Evolutionary conservation across 2,329 filamentous ascomycete species (phyloP), one percentile per base, ranked within the genome.

Genomic region (Penicillium sp.): DNA sequence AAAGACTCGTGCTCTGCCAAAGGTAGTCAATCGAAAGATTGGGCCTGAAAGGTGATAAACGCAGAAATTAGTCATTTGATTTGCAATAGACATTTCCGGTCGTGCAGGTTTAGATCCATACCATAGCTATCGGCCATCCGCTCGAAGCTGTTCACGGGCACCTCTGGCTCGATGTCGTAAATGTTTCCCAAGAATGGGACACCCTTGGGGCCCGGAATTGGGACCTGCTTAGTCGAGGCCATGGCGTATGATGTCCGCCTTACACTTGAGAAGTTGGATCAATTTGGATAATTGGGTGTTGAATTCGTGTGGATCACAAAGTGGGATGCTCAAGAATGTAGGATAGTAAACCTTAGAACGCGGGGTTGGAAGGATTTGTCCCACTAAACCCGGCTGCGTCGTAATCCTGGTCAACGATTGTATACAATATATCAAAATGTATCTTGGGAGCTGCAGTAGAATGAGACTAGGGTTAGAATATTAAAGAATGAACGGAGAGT

Each of bases 131-230:
- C 83, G 25, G 85, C 83, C 49, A 91, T 75, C 12, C 81, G 77
- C 6, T 73, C 69, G 21, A 89, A 71, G 25, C 85, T 85, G 23
- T 79, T 74, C 2, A 84, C 69, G 0, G 87, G 83, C 23, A 82
- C 78, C n/a, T 82, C 80, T 0, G 79, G 73, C 57, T 88, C 83
- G 61, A 92, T 81, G 61, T 89, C 86, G 53, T 77, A 75, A 31
- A 88, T 69, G 64, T 91, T 89, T 29, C 89, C 88, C 25, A 91
- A 61, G 27, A 91, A 71, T 1, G 87, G 88, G 55, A 88, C 76
- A 3, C 84, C 86, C 53, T 79, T 80, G 27, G 88, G 88, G 47
- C 84, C 81, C 1, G 88, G 87, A 53, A 91, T 88, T n/a, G 68
- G 69, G 27, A 69, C 54, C 36, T 61, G 41, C 12, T 65, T 61